Base-by-base conservation (phyloP, 2,329 filamentous ascomycete genomes). In the Pseudofabraea citricarpa region DNA sequence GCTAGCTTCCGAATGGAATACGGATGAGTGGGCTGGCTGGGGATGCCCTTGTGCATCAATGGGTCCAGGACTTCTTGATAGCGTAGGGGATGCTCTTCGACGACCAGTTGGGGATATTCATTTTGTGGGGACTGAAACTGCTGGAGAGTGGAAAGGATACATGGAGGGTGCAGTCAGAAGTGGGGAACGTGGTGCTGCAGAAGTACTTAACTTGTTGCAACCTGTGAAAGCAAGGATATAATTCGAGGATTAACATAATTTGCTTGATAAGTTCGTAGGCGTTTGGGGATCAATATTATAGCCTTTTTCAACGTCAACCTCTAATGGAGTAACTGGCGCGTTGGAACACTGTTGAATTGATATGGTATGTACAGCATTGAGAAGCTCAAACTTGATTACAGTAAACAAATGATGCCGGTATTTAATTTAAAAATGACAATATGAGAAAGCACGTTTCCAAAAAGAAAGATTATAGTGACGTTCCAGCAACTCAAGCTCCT, bases 121-220 rank as follows among this genome's bases (percentile, higher is more conserved):
- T 50, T 80, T 78, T 50, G 73, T 68, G 2, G 75, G 77, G 0
- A 77, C 75, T 0, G 76, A 80, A 61, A 73, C 69, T 1, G 66
- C 69, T 0, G 62, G 53, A 2, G 67, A 72, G 45, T 79, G 75
- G 75, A 73, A 71, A 43, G 75, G 75, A 0, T 79, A 78, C 52
- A 77, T 80, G 73, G 76, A 80, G 47, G 76, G 77, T 2, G 76
- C 76, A 0, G 60, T 79, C 9, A 52, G 68, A 5, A 69, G 63
- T 39, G 75, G 76, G 2, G 63, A 74, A 45, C 57, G 70, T 12
- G 75, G 64, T 2, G 73, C 73, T 0, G 55, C 56, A 26, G 71
- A 77, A 52, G 68, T 74, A 3, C 44, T 71, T 9, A 26, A 31
- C 23, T 21, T 10, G 7, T 20, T 44, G 23, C 40, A 43, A 32